Percentiles rank a stretch among this genome's conserved stretches.
Evolutionary conservation across 805 yeast species (phyloP).

Genomic region (Metschnikowia chrysomelidarum): DNA sequence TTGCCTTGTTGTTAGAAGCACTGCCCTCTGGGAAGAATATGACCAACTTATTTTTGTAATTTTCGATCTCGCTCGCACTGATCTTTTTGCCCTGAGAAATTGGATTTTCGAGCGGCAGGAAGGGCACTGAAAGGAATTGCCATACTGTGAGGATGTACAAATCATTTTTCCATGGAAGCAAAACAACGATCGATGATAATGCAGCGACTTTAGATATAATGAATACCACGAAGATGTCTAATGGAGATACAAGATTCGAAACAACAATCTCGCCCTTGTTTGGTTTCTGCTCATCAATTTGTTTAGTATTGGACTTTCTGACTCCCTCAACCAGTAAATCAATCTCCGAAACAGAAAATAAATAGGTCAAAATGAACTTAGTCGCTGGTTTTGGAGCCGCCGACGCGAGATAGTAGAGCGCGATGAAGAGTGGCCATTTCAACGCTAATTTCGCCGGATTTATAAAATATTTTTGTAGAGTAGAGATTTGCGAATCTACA

Average conservation of each 20-base stretch:
- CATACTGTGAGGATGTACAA: constrained; percentile 26
- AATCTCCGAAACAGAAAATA: constrained; percentile 37
- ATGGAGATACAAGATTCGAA: constrained; percentile 58
- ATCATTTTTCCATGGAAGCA: constrained; percentile 41
- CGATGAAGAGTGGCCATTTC: constrained; percentile 30
- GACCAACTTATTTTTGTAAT: constrained; percentile 42
- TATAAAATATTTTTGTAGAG: constrained; percentile 10
- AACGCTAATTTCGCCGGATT: constrained; percentile 18
- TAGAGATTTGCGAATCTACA: constrained; percentile 23
- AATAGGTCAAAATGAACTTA: constrained; percentile 18
- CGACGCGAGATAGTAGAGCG: constrained; percentile 20
- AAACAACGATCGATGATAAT: constrained; percentile 26
- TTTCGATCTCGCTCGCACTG: constrained; percentile 18
- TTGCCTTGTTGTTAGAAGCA: constrained; percentile 75
- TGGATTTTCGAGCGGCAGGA: constrained; percentile 19
- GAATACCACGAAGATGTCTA: constrained; percentile 48
- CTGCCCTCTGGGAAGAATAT: constrained; percentile 79
- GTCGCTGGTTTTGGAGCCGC: constrained; percentile 19
- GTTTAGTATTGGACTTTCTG: constrained; percentile 39
- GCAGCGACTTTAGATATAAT: constrained; percentile 25
- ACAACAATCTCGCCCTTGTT: constrained; percentile 48
- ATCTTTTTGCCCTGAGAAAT: constrained; percentile 13
- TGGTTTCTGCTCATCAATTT: constrained; percentile 35
- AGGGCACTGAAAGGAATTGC: constrained; percentile 23
- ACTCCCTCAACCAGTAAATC: constrained; percentile 50